phyloP scores from a whole-genome alignment of 2,329 filamentous ascomycete genomes.

The Clarireedia hainanense region DNA sequence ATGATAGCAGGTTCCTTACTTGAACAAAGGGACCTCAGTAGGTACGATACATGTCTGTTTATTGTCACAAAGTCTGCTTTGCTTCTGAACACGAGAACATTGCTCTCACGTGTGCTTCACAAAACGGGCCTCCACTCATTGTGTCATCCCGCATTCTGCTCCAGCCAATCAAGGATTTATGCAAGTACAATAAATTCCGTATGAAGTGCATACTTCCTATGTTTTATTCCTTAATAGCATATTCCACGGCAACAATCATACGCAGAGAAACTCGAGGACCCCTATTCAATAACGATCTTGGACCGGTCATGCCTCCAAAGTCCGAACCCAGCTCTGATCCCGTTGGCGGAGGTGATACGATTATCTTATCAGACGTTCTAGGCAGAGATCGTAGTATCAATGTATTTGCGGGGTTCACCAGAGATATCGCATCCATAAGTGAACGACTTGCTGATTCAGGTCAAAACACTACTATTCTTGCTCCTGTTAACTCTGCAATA shows the following conservation, averaged over 20 bases:
- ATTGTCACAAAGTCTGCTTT: too few species aligned
- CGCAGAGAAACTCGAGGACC: constrained; percentile 12
- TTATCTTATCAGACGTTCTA: constrained; percentile 79
- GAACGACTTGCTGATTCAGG: constrained; percentile 58
- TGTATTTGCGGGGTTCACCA: constrained; percentile 74
- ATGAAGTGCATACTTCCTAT: constrained; percentile 2
- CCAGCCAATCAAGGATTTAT: background rate
- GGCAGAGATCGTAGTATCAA: constrained; percentile 71
- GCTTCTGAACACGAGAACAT: too few species aligned
- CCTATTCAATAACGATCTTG: constrained; percentile 18
- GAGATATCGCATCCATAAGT: constrained; percentile 64
- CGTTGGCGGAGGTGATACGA: constrained; percentile 32
- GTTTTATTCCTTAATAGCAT: constrained; percentile 12
- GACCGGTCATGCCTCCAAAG: constrained; percentile 21
- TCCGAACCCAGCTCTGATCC: constrained; percentile 17
- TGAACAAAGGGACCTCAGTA: too few species aligned
- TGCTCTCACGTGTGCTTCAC: too few species aligned
- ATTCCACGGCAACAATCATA: constrained; percentile 6
- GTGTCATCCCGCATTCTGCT: constrained; percentile 6
- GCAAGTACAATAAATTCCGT: too few species aligned
- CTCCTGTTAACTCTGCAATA: constrained; percentile 77
- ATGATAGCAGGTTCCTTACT: too few species aligned
- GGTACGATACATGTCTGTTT: too few species aligned
- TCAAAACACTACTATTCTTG: constrained; percentile 75
- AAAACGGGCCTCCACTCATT: background rate